Percentiles rank a stretch among this genome's conserved stretches.
Conservation (phyloP, 2,329 filamentous ascomycete species). For the Cephalotrichum gorgonifer region DNA sequence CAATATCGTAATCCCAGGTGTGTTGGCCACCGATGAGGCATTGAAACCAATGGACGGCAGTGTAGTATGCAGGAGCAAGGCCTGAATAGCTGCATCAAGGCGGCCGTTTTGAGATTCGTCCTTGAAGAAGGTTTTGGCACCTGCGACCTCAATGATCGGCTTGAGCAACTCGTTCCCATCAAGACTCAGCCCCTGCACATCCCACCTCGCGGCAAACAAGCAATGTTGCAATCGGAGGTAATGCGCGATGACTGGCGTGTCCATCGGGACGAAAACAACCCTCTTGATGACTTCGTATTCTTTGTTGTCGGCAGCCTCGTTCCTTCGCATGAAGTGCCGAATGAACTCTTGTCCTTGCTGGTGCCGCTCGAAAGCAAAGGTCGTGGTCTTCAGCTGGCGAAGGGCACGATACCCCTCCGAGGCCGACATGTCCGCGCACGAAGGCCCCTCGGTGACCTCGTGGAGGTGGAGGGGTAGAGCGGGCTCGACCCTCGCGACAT, state of each 20-base stretch:
- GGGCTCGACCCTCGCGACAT: constrained; percentile 25
- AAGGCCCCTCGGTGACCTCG: constrained; percentile 21
- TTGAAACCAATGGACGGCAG: not conserved
- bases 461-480: constrained; percentile 23
- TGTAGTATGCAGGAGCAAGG: not conserved
- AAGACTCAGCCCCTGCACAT: not conserved
- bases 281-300: constrained; percentile 11
- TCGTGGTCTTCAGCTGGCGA: constrained; percentile 21
- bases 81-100: not conserved
- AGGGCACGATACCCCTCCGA: constrained; percentile 22
- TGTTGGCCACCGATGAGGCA: not conserved
- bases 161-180: not conserved
- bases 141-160: not conserved
- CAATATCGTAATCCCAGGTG: not conserved
- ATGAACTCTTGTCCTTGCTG: constrained; percentile 20
- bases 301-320: constrained; percentile 16
- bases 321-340: constrained; percentile 17
- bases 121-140: not conserved
- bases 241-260: constrained; percentile 10
- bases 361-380: constrained; percentile 23
- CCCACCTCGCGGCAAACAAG: constrained; percentile 16
- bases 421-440: constrained; percentile 14
- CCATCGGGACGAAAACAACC: constrained; percentile 17
- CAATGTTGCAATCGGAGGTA: constrained; percentile 20
- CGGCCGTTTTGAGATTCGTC: not conserved